phyloP scores from a whole-genome alignment of 306 rosid genomes.

The Canavalia ensiformis region DNA sequence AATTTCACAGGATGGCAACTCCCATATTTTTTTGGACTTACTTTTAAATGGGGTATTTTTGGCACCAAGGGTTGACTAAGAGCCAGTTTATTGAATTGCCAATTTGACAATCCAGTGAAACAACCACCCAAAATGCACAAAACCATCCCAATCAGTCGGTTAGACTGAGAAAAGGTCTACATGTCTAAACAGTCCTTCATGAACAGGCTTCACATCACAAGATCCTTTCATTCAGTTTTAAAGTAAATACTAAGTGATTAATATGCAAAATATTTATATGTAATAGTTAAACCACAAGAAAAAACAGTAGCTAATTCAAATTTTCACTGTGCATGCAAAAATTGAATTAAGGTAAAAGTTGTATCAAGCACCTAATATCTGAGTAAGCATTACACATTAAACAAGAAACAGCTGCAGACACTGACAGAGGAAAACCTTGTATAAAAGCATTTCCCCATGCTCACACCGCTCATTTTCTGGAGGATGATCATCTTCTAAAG shows the following conservation, averaged over 20 bases:
- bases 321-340: not conserved
- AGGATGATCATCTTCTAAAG: slow-evolving; percentile 95
- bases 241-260: not conserved
- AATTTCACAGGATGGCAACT: not conserved
- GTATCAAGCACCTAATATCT: slow-evolving; percentile 23
- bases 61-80: not conserved
- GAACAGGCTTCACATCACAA: not conserved
- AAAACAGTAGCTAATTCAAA: not conserved
- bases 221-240: slow-evolving; percentile 16
- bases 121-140: slow-evolving; percentile 12
- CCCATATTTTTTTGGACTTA: not conserved
- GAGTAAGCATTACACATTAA: slow-evolving; percentile 32
- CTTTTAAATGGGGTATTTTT: not conserved
- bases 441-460: slow-evolving; percentile 98
- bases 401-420: slow-evolving; percentile 45
- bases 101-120: not conserved
- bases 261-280: not conserved
- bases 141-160: slow-evolving; percentile 13
- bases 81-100: slow-evolving; percentile 18
- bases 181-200: slow-evolving; percentile 25
- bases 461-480: slow-evolving; percentile 96
- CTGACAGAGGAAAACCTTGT: slow-evolving; percentile 68
- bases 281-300: not conserved
- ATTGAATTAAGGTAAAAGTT: not conserved
- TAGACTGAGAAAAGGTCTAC: slow-evolving; percentile 28